Conservation (phyloP, 345 rosid genomes). For the Acer negundo region DNA sequence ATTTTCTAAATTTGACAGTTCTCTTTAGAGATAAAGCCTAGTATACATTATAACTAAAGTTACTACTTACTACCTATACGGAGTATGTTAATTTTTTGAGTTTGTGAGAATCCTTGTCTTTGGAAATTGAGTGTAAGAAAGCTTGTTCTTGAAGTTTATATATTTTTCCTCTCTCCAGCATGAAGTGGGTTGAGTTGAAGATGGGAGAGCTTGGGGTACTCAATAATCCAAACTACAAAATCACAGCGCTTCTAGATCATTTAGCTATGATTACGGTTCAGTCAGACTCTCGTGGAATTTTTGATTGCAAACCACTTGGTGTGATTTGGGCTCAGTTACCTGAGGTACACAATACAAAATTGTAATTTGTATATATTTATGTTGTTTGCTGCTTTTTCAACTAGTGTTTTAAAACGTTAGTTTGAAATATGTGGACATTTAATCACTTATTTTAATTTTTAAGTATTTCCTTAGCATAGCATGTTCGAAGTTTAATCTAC, state of each 20-base stretch:
- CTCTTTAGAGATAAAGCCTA: not conserved
- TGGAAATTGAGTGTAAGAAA: not conserved
- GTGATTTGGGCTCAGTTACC: constrained; percentile 89
- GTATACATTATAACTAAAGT: not conserved
- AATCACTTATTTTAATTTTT: not conserved
- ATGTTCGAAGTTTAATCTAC: constrained; percentile 66
- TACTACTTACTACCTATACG: not conserved
- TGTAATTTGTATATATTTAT: not conserved
- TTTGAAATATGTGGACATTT: not conserved
- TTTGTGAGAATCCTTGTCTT: not conserved
- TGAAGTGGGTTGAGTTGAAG: constrained; percentile 98
- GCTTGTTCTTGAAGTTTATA: not conserved
- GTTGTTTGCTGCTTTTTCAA: not conserved
- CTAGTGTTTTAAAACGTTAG: not conserved
- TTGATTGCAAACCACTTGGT: constrained; percentile 95
- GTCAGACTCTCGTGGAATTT: constrained; percentile 78
- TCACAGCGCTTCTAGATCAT: constrained; percentile 92
- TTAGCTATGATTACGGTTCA: constrained; percentile 95
- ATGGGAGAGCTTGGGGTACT: constrained; percentile 97
- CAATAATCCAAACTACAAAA: constrained; percentile 81
- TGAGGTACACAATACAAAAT: constrained; percentile 47
- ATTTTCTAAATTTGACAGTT: not conserved
- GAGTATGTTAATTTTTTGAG: not conserved
- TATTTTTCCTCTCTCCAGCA: constrained; percentile 46
- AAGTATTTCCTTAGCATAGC: not conserved